Conservation (phyloP, 2,329 filamentous ascomycete species). For the Xylogone sp. region DNA sequence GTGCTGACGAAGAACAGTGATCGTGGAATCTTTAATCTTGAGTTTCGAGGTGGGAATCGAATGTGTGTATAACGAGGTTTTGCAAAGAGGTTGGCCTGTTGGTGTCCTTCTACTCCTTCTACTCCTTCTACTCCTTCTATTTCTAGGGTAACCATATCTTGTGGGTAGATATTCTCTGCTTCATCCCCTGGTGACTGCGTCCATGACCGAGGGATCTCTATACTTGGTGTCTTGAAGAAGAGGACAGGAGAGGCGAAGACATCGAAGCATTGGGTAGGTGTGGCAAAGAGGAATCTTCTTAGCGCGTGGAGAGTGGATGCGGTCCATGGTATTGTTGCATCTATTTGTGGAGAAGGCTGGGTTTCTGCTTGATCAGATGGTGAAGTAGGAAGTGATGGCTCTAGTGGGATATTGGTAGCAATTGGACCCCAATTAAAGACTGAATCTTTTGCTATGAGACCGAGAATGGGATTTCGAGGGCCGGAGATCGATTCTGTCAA, state of each 20-base stretch:
- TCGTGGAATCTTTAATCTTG: slow-evolving; percentile 18
- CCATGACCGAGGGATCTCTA: slow-evolving; percentile 19
- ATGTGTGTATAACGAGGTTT: slow-evolving; percentile 9
- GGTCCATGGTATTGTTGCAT: slow-evolving; percentile 8
- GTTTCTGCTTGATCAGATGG: not conserved
- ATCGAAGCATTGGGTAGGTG: slow-evolving; percentile 51
- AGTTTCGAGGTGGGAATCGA: slow-evolving; percentile 19
- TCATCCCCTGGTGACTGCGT: not conserved
- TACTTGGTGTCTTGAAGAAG: slow-evolving; percentile 52
- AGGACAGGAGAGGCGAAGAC: slow-evolving; percentile 55
- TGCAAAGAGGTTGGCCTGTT: not conserved
- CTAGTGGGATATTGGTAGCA: slow-evolving; percentile 36
- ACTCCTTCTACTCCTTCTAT: not conserved
- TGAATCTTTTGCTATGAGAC: slow-evolving; percentile 54
- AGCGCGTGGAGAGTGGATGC: slow-evolving; percentile 20
- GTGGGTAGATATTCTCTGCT: not conserved
- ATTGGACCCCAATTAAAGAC: slow-evolving; percentile 64
- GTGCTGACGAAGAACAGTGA: slow-evolving; percentile 15
- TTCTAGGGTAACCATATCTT: not conserved
- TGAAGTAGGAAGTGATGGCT: not conserved
- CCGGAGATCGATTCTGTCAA: slow-evolving; percentile 49
- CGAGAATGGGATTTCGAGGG: slow-evolving; percentile 43
- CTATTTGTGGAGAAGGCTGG: not conserved
- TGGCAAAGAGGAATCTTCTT: slow-evolving; percentile 44
- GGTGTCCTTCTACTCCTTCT: slow-evolving; percentile 1